These are phyloP conservation scores for Colletotrichum agaves DNA, from an alignment of 2,329 filamentous ascomycete genomes.

Conservation along the genomic window DNA sequence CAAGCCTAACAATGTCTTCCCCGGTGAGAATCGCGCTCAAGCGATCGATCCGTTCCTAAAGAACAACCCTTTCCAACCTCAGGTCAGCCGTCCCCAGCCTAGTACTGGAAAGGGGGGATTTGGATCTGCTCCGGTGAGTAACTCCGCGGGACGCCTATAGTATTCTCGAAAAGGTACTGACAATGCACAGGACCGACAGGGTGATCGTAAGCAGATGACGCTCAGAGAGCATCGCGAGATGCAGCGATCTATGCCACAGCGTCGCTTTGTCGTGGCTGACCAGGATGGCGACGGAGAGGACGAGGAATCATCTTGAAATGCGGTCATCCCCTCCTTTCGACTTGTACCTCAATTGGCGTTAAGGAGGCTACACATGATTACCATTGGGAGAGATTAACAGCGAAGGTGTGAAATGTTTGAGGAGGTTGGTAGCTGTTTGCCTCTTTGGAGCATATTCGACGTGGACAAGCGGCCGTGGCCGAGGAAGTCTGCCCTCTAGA, in stretches of 20 bases:
- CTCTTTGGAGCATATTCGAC: neutral
- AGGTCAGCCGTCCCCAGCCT: neutral
- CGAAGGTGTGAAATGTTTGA: too few species aligned
- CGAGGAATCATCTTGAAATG: neutral
- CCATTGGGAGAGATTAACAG: too few species aligned
- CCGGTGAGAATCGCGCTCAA: neutral
- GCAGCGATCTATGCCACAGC: constrained; percentile 14
- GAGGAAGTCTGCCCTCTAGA: neutral
- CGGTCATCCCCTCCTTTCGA: too few species aligned
- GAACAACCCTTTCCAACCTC: too few species aligned
- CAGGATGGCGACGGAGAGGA: neutral
- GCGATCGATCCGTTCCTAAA: neutral
- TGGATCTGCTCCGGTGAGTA: constrained; percentile 9
- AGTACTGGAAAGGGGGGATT: neutral
- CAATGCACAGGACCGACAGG: constrained; percentile 1
- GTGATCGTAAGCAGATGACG: constrained; percentile 27
- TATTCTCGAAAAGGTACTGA: neutral
- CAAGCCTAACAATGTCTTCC: neutral
- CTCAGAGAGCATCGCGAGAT: constrained; percentile 22
- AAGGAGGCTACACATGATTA: too few species aligned
- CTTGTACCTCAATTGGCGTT: too few species aligned
- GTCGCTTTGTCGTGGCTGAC: neutral
- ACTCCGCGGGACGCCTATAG: neutral
- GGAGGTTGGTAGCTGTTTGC: neutral
- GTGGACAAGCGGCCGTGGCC: neutral